Percentiles rank a stretch among this genome's conserved stretches.
phyloP scores from a whole-genome alignment of 192 early-diverging fungal species.

The Coemansia reversa region DNA sequence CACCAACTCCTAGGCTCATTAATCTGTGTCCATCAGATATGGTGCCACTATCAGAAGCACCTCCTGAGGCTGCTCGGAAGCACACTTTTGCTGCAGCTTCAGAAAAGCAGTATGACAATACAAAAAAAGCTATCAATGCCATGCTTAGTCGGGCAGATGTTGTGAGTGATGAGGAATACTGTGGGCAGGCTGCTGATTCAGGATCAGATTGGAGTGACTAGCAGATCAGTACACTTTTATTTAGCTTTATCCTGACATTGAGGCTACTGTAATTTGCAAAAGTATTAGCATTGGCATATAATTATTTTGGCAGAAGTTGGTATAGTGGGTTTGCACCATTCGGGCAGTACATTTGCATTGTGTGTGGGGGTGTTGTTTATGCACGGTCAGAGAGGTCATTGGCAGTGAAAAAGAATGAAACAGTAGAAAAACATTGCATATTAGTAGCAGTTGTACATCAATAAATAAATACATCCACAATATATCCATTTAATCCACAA shows the following conservation, averaged over 20 bases:
- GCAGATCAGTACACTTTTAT: not conserved
- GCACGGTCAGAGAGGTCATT: too few relatives aligned
- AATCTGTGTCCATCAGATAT: slow-evolving; percentile 55
- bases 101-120: slow-evolving; percentile 22
- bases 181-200: slow-evolving; percentile 1
- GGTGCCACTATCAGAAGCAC: slow-evolving; percentile 51
- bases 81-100: slow-evolving; percentile 7
- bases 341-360: too few relatives aligned
- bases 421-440: too few relatives aligned
- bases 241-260: not conserved
- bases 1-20: slow-evolving; percentile 11
- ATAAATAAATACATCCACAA: too few relatives aligned
- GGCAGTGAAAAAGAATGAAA: too few relatives aligned
- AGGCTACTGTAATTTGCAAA: not conserved
- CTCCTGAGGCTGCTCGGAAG: slow-evolving; percentile 25
- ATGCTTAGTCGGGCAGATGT: slow-evolving; percentile 35
- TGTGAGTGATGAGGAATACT: slow-evolving; percentile 2
- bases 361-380: too few relatives aligned
- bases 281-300: too few relatives aligned
- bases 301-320: too few relatives aligned
- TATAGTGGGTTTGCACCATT: too few relatives aligned
- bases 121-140: slow-evolving; percentile 33
- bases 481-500: too few relatives aligned
- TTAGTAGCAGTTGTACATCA: too few relatives aligned
- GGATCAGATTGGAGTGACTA: slow-evolving; percentile 30